phyloP scores from a whole-genome alignment of 768 basidiomycete species.

The Suillus subluteus region DNA sequence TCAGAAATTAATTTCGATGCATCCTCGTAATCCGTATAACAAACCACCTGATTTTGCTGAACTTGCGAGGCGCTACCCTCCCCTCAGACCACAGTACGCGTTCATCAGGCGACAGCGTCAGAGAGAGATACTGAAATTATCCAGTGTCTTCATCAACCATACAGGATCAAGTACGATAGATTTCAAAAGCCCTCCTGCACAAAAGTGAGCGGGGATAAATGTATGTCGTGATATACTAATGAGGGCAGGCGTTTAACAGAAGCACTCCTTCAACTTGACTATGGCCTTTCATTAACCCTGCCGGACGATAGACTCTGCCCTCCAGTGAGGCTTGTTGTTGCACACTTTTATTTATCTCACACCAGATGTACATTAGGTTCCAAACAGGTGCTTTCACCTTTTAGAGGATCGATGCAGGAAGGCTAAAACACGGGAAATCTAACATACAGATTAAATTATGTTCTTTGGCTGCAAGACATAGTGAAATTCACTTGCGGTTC shows the following conservation, averaged over 20 bases:
- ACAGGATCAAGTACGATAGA: conserved; percentile 56
- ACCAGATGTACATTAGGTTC: conserved; percentile 49
- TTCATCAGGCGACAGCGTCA: background rate
- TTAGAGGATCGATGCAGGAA: background rate
- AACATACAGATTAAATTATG: conserved; percentile 73
- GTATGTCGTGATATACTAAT: conserved; percentile 11
- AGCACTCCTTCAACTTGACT: conserved; percentile 78
- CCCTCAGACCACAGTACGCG: conserved; percentile 58
- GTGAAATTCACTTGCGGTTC: conserved; percentile 34
- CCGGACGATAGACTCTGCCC: conserved; percentile 83
- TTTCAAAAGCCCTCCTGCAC: conserved; percentile 72
- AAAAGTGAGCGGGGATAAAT: conserved; percentile 50
- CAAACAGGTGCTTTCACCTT: conserved; percentile 57
- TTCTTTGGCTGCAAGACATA: conserved; percentile 84
- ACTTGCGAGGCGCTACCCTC: conserved; percentile 60
- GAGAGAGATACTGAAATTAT: conserved; percentile 1
- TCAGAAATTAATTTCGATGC: conserved; percentile 34
- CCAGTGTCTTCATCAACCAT: conserved; percentile 31
- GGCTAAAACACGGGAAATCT: background rate
- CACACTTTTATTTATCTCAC: background rate
- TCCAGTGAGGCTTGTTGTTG: conserved; percentile 55
- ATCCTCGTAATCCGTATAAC: conserved; percentile 52
- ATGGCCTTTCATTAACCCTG: conserved; percentile 60
- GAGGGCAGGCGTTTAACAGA: conserved; percentile 71
- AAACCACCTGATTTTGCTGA: conserved; percentile 57